Base-by-base conservation (phyloP, 2,329 filamentous ascomycete species). In the Claviceps capensis region DNA sequence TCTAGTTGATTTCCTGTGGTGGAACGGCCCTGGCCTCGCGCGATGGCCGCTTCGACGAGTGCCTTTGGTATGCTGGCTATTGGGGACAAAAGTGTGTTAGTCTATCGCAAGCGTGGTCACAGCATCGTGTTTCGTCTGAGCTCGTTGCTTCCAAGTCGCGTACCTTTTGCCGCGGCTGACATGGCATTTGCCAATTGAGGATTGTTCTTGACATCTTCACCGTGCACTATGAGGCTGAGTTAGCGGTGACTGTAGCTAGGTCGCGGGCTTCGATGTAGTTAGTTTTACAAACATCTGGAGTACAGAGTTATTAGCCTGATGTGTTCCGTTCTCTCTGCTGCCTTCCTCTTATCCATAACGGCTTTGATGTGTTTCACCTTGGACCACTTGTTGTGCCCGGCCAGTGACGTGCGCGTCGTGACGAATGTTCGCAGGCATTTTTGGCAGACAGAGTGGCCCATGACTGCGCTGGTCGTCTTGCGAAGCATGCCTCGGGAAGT, bases 341-440 rank as follows among this genome's bases (percentile, higher is more conserved):
- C 88, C 69, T 90, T 95, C 60, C 83, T 83, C 54, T 77, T 77
- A 67, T 98, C 93, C 53, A 83, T 85, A 55, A 84, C 87, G 49
- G 85, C 89, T 69, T 98, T 98, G 67, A 93, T 88, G 67, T 97
- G 93, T 64, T 85, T 87, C 70, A 96, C 97, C 63, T 93, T 95
- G 53, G 88, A 89, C 93, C 93, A 98, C 65, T 89, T 86, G 68
- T 85, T 95, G 70, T 95, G 89, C 14, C 89, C 89, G 23, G 85
- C 83, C 55, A 70, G 68, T 14, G 69, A 62, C 7, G 60, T 53
- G 8, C 72, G 57, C 16, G 71, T 74, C 16, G 71, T 71, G 52
- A 66, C 66, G 54, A 84, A 74, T 38, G 66, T 61, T 51, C 77
- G 75, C 53, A 69, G 63, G 57, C 74, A 78, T 38, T 30, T 17